phyloP scores from a whole-genome alignment of 2,329 filamentous ascomycete genomes.

The Lachnellula willkommii region DNA sequence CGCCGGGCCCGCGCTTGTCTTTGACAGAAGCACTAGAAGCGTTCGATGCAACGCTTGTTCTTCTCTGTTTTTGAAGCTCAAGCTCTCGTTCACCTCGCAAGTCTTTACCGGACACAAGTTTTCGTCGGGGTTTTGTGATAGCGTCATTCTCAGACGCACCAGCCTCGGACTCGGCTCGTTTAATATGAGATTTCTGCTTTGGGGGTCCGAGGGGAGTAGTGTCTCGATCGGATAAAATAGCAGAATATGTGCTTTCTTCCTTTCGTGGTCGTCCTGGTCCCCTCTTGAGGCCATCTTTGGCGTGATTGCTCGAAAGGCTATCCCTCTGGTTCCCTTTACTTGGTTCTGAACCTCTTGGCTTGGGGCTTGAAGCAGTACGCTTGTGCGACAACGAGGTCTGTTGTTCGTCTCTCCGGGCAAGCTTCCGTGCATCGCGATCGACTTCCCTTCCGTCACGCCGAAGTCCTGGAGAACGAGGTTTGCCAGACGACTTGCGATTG shows the following conservation, averaged over 20 bases:
- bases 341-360: slow-evolving; percentile 19
- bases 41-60: slow-evolving; percentile 53
- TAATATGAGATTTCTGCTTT: slow-evolving; percentile 46
- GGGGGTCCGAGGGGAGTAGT: slow-evolving; percentile 31
- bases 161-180: slow-evolving; percentile 50
- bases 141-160: slow-evolving; percentile 44
- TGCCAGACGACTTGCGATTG: slow-evolving; percentile 41
- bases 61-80: slow-evolving; percentile 39
- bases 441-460: slow-evolving; percentile 36
- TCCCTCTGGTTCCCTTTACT: slow-evolving; percentile 16
- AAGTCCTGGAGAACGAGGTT: slow-evolving; percentile 45
- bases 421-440: slow-evolving; percentile 22
- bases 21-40: slow-evolving; percentile 46
- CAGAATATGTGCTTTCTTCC: slow-evolving; percentile 33
- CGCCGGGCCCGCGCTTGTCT: slow-evolving; percentile 41
- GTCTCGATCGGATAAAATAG: slow-evolving; percentile 24
- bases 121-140: slow-evolving; percentile 53
- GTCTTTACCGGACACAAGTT: slow-evolving; percentile 59
- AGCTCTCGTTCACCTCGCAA: slow-evolving; percentile 53
- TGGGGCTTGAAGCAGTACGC: slow-evolving; percentile 22
- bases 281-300: slow-evolving; percentile 32
- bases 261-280: slow-evolving; percentile 50
- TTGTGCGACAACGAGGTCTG: slow-evolving; percentile 23
- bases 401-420: slow-evolving; percentile 18
- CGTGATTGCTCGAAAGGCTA: slow-evolving; percentile 15